Percentiles rank a stretch among this genome's conserved stretches.
phyloP scores from a whole-genome alignment of 164 flowering plant species.

The Hamamelis virginiana region DNA sequence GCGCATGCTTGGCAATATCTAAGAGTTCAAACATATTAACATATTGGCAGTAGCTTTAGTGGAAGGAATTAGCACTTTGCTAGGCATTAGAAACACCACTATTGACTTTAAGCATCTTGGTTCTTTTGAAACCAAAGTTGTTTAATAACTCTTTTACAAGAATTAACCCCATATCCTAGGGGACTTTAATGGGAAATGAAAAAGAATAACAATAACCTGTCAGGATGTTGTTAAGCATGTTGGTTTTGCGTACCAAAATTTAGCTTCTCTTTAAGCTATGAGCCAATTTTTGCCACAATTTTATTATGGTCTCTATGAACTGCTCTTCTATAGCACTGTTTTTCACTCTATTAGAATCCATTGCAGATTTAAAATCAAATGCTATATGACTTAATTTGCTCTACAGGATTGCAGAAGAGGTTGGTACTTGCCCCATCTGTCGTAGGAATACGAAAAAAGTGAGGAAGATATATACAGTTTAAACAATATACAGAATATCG shows the following conservation, averaged over 20 bases:
- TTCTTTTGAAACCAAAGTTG: too few species aligned
- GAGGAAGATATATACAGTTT: conserved; percentile 53
- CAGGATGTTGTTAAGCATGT: not conserved
- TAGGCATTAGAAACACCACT: too few species aligned
- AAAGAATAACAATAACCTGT: not conserved
- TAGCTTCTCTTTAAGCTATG: not conserved
- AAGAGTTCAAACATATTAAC: too few species aligned
- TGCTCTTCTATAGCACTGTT: too few species aligned
- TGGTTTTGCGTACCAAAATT: not conserved
- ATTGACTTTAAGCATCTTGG: too few species aligned
- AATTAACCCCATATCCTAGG: too few species aligned
- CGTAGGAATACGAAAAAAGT: conserved; percentile 55
- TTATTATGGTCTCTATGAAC: not conserved
- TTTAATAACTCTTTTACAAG: too few species aligned
- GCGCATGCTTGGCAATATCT: too few species aligned
- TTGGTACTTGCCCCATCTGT: conserved; percentile 57
- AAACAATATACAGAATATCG: conserved; percentile 8
- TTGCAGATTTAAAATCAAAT: not conserved
- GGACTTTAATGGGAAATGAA: too few species aligned
- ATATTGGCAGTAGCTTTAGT: too few species aligned
- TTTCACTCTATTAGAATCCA: not conserved
- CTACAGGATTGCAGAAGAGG: conserved; percentile 57
- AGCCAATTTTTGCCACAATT: not conserved
- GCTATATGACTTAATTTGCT: not conserved
- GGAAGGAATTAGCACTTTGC: too few species aligned